phyloP scores from a whole-genome alignment of 768 basidiomycete species.

The Mycena belliarum region DNA sequence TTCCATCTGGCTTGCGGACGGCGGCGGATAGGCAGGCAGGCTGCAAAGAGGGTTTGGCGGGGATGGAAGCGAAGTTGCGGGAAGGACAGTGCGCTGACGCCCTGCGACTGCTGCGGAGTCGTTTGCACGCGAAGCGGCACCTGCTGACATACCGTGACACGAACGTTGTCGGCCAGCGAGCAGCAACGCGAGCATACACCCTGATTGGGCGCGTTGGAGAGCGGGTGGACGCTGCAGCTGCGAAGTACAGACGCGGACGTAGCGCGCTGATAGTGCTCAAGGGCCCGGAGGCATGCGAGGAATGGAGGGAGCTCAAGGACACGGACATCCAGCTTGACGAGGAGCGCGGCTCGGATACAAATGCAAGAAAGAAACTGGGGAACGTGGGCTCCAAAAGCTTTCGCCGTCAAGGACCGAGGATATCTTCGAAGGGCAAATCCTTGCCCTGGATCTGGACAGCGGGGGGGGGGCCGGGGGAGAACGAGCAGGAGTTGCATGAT shows the following conservation, averaged over 20 bases:
- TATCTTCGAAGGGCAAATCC: background rate
- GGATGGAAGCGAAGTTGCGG: slow-evolving; percentile 9
- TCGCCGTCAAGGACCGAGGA: background rate
- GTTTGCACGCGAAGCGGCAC: slow-evolving; percentile 7
- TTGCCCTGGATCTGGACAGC: background rate
- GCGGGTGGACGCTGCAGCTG: background rate
- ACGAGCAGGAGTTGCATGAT: background rate
- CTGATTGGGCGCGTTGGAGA: background rate
- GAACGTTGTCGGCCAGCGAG: background rate
- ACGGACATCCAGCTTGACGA: background rate
- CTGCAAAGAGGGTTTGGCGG: background rate
- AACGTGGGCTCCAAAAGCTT: no score
- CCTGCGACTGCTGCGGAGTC: background rate
- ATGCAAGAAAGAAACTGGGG: no score
- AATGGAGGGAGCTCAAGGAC: background rate
- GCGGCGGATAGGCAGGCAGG: background rate
- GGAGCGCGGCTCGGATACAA: background rate
- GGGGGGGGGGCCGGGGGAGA: background rate
- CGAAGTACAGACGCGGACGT: background rate
- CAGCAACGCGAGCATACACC: background rate
- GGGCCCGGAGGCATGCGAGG: background rate
- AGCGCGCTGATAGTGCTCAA: background rate
- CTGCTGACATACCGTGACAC: background rate
- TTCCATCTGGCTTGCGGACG: slow-evolving; percentile 1
- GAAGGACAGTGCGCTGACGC: slow-evolving; percentile 8